These are phyloP conservation scores for Pythium chondricola DNA, from an alignment of 352 stramenopile species.

Conservation along the genomic window DNA sequence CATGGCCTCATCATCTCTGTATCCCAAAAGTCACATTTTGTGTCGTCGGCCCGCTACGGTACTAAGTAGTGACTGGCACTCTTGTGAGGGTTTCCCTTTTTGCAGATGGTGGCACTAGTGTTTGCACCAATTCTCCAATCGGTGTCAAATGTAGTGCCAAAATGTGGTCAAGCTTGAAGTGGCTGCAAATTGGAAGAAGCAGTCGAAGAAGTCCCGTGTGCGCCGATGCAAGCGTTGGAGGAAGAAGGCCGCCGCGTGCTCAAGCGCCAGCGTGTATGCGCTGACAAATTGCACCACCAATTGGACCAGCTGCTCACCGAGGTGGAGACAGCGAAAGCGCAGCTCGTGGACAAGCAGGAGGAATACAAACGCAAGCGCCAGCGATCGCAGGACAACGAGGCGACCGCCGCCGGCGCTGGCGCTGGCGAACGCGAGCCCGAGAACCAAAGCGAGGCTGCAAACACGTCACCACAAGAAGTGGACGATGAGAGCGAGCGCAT, in stretches of 20 bases:
- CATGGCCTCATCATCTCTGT: not conserved
- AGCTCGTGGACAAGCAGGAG: slow-evolving; percentile 49
- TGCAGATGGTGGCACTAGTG: slow-evolving; percentile 9
- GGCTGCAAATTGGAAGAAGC: slow-evolving; percentile 16
- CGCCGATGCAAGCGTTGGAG: slow-evolving; percentile 46
- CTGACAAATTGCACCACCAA: slow-evolving; percentile 52
- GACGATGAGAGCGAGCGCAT: slow-evolving; percentile 64
- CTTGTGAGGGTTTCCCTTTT: slow-evolving; percentile 13
- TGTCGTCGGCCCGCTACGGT: slow-evolving; percentile 3
- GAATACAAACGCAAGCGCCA: slow-evolving; percentile 61
- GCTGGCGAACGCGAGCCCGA: slow-evolving; percentile 17
- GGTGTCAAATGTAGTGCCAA: slow-evolving; percentile 11
- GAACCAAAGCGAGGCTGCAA: slow-evolving; percentile 5
- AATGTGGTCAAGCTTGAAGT: slow-evolving; percentile 20
- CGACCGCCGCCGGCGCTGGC: slow-evolving; percentile 7
- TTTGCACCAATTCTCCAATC: not conserved
- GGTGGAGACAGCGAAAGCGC: slow-evolving; percentile 49
- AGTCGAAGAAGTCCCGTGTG: not conserved
- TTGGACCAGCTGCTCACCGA: slow-evolving; percentile 55
- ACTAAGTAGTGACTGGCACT: no score
- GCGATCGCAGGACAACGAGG: slow-evolving; percentile 13
- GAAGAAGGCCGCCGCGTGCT: slow-evolving; percentile 57
- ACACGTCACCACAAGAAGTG: slow-evolving; percentile 28
- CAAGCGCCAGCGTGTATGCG: slow-evolving; percentile 66
- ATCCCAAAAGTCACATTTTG: not conserved